Conservation (phyloP, 2,329 filamentous ascomycete species). For the Colletotrichum theobromicola region DNA sequence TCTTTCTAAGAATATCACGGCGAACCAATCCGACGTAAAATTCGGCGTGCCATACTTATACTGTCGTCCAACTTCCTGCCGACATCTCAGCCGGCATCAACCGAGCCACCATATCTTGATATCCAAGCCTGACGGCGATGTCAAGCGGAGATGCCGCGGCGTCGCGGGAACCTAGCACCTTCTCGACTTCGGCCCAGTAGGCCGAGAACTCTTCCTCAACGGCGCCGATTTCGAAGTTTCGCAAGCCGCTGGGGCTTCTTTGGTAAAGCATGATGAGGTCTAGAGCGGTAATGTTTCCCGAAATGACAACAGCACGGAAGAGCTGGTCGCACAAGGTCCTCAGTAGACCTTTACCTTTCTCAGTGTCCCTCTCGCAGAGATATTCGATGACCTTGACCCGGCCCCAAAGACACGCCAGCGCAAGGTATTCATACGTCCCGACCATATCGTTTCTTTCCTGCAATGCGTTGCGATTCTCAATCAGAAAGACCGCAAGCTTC, state of each 20-base stretch:
- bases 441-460: neutral
- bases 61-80: rapidly evolving
- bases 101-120: neutral
- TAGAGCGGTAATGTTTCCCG: neutral
- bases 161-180: neutral
- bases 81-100: neutral
- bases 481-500: neutral
- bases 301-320: neutral
- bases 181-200: neutral
- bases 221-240: neutral
- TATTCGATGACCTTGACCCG: neutral
- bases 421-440: neutral
- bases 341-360: neutral
- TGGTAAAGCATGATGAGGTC: neutral
- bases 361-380: neutral
- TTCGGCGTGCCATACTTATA: neutral
- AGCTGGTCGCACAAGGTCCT: neutral
- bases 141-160: neutral
- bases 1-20: neutral
- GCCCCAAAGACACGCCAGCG: neutral
- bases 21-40: neutral
- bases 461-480: neutral
- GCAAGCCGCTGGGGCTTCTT: neutral
- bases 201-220: neutral
- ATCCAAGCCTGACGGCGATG: neutral